Conservation (phyloP, 1,284 basidiomycete species). For the Ceratobasidium sp. region DNA sequence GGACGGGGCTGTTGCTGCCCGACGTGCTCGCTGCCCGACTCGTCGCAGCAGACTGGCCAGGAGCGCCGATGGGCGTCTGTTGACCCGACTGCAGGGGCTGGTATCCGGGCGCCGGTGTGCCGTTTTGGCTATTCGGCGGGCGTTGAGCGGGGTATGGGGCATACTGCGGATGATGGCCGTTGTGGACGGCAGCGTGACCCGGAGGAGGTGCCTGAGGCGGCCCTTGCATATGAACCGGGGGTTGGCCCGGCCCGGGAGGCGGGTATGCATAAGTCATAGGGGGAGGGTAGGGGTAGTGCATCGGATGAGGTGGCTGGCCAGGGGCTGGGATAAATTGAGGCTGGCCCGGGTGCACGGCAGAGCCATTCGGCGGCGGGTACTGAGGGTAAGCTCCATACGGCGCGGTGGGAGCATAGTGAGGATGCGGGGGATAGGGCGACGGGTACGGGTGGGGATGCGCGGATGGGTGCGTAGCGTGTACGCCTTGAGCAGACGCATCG, state of each 20-base stretch:
- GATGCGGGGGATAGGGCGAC: constrained; percentile 13
- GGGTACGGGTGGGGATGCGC: constrained; percentile 27
- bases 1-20: constrained; percentile 32
- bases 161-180: constrained; percentile 31
- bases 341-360: constrained; percentile 26
- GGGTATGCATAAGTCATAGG: constrained; percentile 27
- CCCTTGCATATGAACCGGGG: constrained; percentile 22
- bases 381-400: constrained; percentile 32
- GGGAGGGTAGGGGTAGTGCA: constrained; percentile 12
- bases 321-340: constrained; percentile 27
- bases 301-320: constrained; percentile 17
- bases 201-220: constrained; percentile 18
- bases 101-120: background rate
- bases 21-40: constrained; percentile 30
- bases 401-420: constrained; percentile 17
- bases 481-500: constrained; percentile 1
- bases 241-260: constrained; percentile 22
- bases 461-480: constrained; percentile 23
- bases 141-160: constrained; percentile 17
- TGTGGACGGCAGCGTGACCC: constrained; percentile 15
- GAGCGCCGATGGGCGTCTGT: constrained; percentile 8
- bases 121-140: constrained; percentile 6
- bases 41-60: constrained; percentile 22
- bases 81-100: constrained; percentile 18
- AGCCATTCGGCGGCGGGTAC: constrained; percentile 23